Percentiles rank a stretch among this genome's conserved stretches.
Evolutionary conservation across 2,329 filamentous ascomycete species (phyloP).

Genomic region (Alternaria ventricosa): DNA sequence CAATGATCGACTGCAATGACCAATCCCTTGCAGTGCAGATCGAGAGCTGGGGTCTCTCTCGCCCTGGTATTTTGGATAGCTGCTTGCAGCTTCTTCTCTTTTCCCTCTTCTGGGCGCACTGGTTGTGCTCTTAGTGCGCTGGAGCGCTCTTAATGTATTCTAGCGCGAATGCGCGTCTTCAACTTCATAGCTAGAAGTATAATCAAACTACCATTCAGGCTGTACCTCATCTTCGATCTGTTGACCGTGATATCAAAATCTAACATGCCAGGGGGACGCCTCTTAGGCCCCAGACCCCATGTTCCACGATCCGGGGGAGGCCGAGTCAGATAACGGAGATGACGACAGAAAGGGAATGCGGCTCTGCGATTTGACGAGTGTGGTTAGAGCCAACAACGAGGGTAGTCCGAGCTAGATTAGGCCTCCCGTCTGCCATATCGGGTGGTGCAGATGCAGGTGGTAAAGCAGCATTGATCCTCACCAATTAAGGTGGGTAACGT

Average conservation of each 20-base stretch:
- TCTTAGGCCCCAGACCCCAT: background rate
- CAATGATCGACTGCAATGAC: background rate
- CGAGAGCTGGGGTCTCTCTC: background rate
- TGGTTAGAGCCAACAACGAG: background rate
- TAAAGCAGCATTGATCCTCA: background rate
- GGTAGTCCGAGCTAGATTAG: background rate
- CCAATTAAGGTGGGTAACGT: too few species aligned
- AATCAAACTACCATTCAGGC: background rate
- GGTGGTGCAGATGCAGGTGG: background rate
- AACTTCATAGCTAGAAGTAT: background rate
- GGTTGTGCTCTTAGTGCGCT: background rate
- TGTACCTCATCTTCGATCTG: too few species aligned
- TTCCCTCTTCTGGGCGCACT: background rate
- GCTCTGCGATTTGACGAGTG: background rate
- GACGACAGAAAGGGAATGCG: background rate
- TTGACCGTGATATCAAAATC: background rate
- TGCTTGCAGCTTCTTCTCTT: constrained; percentile 4
- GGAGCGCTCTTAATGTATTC: background rate
- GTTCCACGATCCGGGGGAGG: background rate
- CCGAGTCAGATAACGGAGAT: background rate
- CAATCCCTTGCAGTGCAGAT: constrained; percentile 9
- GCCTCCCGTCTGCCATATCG: background rate
- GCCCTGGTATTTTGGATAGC: background rate
- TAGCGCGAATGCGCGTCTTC: background rate
- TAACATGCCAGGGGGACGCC: background rate